These are phyloP conservation scores for Petunia hybrid DNA, from an alignment of 305 asterid genomes.

Conservation along the genomic window DNA sequence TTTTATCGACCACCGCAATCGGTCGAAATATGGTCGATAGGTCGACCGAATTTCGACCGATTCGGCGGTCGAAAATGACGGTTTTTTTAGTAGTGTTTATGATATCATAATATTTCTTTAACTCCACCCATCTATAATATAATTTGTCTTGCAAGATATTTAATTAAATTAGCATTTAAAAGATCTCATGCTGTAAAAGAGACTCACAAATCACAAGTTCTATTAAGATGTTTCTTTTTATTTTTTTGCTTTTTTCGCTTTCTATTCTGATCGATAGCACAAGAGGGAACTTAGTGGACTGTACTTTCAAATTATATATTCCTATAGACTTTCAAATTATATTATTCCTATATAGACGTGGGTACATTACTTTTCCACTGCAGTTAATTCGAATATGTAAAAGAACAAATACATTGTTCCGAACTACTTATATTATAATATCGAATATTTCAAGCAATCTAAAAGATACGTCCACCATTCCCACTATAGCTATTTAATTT, in stretches of 20 bases:
- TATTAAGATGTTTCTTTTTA: background rate
- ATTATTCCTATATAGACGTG: slow-evolving; percentile 23
- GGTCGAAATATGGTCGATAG: too few relatives aligned
- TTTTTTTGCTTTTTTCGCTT: background rate
- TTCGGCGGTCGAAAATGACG: too few relatives aligned
- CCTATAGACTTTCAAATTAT: background rate
- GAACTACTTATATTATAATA: background rate
- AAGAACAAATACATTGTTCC: background rate
- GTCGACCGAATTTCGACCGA: too few relatives aligned
- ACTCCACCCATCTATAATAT: too few relatives aligned
- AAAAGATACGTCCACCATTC: slow-evolving; percentile 26
- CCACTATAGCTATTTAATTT: slow-evolving; percentile 2
- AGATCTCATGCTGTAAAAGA: too few relatives aligned
- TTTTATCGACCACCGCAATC: too few relatives aligned
- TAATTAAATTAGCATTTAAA: too few relatives aligned
- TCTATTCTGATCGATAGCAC: background rate
- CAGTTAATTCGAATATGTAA: background rate
- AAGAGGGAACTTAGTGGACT: slow-evolving; percentile 18
- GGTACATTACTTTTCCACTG: background rate
- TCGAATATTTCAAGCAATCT: slow-evolving; percentile 17
- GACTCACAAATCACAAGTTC: background rate
- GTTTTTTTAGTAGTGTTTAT: too few relatives aligned
- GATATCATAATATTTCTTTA: too few relatives aligned
- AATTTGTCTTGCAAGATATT: too few relatives aligned
- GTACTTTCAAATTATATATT: background rate